Evolutionary conservation across 805 yeast genomes (phyloP).

Genomic region (Dipodascopsis tothii): DNA sequence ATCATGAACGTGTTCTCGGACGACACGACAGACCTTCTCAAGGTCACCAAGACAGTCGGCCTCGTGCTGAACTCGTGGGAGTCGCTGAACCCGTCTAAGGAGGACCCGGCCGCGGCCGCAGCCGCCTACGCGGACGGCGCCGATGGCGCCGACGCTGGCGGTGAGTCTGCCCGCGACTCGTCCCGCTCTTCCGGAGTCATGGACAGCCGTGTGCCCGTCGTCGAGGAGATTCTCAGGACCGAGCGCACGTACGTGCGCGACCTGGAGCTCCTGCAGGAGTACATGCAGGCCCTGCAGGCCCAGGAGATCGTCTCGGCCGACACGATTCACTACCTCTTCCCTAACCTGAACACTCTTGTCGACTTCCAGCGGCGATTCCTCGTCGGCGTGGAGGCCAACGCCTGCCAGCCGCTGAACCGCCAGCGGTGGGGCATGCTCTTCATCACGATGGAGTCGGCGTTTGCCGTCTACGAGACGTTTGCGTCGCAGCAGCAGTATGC

Average conservation of each 20-base stretch:
- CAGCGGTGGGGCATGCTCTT: conserved; percentile 88
- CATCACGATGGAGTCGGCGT: conserved; percentile 75
- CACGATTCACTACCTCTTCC: conserved; percentile 72
- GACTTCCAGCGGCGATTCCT: conserved; percentile 89
- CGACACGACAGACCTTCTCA: conserved; percentile 66
- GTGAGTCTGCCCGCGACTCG: neutral
- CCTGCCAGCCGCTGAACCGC: conserved; percentile 59
- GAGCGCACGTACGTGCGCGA: conserved; percentile 92
- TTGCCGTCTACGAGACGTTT: conserved; percentile 83
- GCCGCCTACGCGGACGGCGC: neutral
- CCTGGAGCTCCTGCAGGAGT: conserved; percentile 59
- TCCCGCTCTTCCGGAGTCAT: neutral
- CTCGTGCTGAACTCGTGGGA: conserved; percentile 47
- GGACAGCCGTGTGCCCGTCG: conserved; percentile 66
- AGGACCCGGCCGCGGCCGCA: conserved; percentile 6
- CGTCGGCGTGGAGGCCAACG: conserved; percentile 82
- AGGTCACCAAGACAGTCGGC: conserved; percentile 65
- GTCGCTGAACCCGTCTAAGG: neutral
- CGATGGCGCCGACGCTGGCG: neutral
- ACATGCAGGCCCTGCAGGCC: conserved; percentile 58
- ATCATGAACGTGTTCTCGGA: conserved; percentile 83
- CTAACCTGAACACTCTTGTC: conserved; percentile 71
- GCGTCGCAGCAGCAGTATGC: conserved; percentile 86
- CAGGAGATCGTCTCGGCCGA: conserved; percentile 69
- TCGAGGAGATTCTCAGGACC: conserved; percentile 76